Base-by-base conservation (phyloP, 441 rosid genomes). In the Mallotus repandus region DNA sequence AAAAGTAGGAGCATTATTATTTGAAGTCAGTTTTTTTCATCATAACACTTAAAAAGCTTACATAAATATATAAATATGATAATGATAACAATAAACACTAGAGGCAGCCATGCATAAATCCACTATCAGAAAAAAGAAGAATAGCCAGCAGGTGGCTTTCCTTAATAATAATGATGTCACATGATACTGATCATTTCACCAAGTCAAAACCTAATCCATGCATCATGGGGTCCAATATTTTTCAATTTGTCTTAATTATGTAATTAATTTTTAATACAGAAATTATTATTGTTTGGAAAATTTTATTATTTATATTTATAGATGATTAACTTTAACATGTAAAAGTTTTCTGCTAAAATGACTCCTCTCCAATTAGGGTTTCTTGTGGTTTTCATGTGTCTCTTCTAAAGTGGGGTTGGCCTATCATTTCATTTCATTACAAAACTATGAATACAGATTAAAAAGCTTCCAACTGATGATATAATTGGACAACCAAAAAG, bases 121-220 rank as follows among this genome's bases (percentile, higher is more conserved):
- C 70, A 76, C 41, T 21, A 72, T 55, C 53, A 16, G 53, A n/a
- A 45, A 45, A 62, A 58, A 38, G n/a, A 68, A 49, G 57, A 10
- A 71, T 14, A 29, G 65, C 13, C 5, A 53, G 22, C 63, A 3
- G 68, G 69, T 59, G 74, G 74, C 75, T 80, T 79, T 68, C 35
- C 71, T 25, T 25, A 25, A 74, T 68, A 82, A 74, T 77, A 70
- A 86, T 76, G 75, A 82, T 74, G 78, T 82, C 82, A 82, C 82
- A 79, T 79, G 78, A 14, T 65, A 50, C 49, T 78, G 22, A 63
- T 75, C 81, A 68, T 67, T 0, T 35, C 66, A 69, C 7, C 63
- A 78, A 78, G 85, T 74, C 85, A 70, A 82, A 75, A 82, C 73
- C 81, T 75, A 82, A 74, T 77, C 77, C 81, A 83, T 78, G 78